Conservation (phyloP, 2,329 filamentous ascomycete genomes). For the Coleophoma cylindrospora region DNA sequence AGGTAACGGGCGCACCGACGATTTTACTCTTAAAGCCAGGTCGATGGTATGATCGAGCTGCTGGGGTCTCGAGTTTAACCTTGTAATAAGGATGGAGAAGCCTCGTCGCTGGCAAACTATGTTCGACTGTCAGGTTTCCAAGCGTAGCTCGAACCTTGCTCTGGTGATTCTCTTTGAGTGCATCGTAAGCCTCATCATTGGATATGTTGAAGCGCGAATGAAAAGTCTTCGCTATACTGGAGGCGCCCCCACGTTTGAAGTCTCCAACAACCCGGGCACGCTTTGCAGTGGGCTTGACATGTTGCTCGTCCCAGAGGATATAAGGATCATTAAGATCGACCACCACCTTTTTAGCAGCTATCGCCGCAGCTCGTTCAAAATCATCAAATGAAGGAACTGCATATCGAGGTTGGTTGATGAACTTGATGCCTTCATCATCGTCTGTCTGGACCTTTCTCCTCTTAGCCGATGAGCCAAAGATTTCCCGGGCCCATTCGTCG, state of each 20-base stretch:
- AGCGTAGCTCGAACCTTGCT: slow-evolving; percentile 92
- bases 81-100: slow-evolving; percentile 96
- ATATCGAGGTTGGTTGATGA: slow-evolving; percentile 53
- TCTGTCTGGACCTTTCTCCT: slow-evolving; percentile 57
- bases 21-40: slow-evolving; percentile 66
- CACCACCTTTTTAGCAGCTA: slow-evolving; percentile 71
- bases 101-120: slow-evolving; percentile 86
- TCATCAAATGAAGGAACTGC: slow-evolving; percentile 73
- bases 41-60: slow-evolving; percentile 80
- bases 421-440: slow-evolving; percentile 39
- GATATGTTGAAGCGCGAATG: slow-evolving; percentile 88
- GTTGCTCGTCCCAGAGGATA: slow-evolving; percentile 75
- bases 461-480: slow-evolving; percentile 48
- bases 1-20: slow-evolving; percentile 63
- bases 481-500: slow-evolving; percentile 60
- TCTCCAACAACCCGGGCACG: slow-evolving; percentile 42
- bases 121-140: slow-evolving; percentile 87
- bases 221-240: slow-evolving; percentile 67
- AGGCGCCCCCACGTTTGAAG: slow-evolving; percentile 62
- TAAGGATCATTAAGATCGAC: slow-evolving; percentile 86
- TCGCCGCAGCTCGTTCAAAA: slow-evolving; percentile 67
- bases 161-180: slow-evolving; percentile 93
- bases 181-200: slow-evolving; percentile 93
- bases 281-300: slow-evolving; percentile 58
- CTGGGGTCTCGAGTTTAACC: slow-evolving; percentile 67